Evolutionary conservation across 306 rosid species (phyloP).

Genomic region (Casuarina cunninghamiana): DNA sequence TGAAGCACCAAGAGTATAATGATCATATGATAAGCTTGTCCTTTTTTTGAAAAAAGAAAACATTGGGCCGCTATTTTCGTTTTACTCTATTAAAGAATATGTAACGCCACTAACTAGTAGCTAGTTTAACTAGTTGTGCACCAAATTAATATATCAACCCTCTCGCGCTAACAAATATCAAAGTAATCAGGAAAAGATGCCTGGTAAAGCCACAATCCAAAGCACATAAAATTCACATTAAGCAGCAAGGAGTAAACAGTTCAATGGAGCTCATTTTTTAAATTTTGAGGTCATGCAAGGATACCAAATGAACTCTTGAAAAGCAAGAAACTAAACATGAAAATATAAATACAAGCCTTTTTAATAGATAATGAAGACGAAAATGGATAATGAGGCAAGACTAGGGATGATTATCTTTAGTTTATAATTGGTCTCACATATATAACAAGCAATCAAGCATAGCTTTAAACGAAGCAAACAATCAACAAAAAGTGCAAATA

Average conservation of each 20-base stretch:
- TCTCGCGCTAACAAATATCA: neutral
- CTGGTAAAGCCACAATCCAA: neutral
- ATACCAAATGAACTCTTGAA: neutral
- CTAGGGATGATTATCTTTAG: neutral
- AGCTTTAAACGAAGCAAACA: neutral
- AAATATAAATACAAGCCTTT: neutral
- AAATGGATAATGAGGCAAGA: neutral
- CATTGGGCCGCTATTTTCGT: neutral
- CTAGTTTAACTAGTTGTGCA: neutral
- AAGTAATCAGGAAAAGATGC: slow-evolving; percentile 4
- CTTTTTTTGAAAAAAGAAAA: neutral
- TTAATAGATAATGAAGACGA: neutral
- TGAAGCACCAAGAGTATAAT: neutral
- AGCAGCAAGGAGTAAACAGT: neutral
- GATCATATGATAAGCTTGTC: neutral
- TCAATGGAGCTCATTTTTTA: neutral
- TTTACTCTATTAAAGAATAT: neutral
- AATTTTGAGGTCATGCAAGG: neutral
- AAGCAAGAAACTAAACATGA: slow-evolving; percentile 2
- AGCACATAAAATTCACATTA: neutral
- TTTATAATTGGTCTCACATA: slow-evolving; percentile 2
- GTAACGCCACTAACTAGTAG: neutral
- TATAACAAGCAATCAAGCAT: neutral
- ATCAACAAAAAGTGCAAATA: slow-evolving; percentile 22
- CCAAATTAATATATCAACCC: slow-evolving; percentile 1